phyloP scores from a whole-genome alignment of 345 rosid species.

The Luvunga scandens region DNA sequence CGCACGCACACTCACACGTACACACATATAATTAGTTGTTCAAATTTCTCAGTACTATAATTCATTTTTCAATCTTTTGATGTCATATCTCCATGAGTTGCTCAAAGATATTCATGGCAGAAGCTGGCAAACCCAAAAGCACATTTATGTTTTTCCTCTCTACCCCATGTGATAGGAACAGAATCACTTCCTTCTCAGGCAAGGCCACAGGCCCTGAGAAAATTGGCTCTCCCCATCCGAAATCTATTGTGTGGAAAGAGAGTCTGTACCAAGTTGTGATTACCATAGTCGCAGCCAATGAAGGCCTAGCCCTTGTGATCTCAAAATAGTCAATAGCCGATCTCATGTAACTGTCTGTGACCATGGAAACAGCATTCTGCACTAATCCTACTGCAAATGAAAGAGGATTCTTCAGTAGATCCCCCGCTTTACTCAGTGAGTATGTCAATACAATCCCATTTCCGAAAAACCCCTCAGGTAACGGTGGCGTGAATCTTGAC shows the following conservation, averaged over 20 bases:
- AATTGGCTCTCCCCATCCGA: slow-evolving; percentile 86
- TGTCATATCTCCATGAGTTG: slow-evolving; percentile 48
- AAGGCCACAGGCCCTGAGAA: slow-evolving; percentile 77
- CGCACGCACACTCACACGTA: too few species aligned
- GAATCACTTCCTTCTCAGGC: slow-evolving; percentile 83
- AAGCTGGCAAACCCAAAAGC: slow-evolving; percentile 70
- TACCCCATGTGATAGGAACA: slow-evolving; percentile 65
- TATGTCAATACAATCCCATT: slow-evolving; percentile 74
- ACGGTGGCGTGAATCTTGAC: slow-evolving; percentile 55
- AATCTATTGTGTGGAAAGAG: slow-evolving; percentile 73
- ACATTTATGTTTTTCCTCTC: slow-evolving; percentile 66
- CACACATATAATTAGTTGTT: too few species aligned
- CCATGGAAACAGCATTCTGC: slow-evolving; percentile 61
- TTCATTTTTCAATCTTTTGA: neutral
- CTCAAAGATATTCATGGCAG: slow-evolving; percentile 74
- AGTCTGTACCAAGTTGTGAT: slow-evolving; percentile 86
- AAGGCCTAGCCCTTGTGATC: slow-evolving; percentile 78
- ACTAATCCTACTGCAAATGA: slow-evolving; percentile 52
- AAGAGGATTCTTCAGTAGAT: slow-evolving; percentile 47
- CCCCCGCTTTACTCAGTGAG: slow-evolving; percentile 62
- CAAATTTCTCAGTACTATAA: neutral
- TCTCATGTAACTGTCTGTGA: slow-evolving; percentile 70
- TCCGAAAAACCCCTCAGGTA: slow-evolving; percentile 71
- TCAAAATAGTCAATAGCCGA: slow-evolving; percentile 89
- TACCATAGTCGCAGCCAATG: slow-evolving; percentile 66